A percentile compares a stretch with the other conserved stretches of the same genome.
Conservation (phyloP, 768 basidiomycete species). For the Pleurotus platypus region DNA sequence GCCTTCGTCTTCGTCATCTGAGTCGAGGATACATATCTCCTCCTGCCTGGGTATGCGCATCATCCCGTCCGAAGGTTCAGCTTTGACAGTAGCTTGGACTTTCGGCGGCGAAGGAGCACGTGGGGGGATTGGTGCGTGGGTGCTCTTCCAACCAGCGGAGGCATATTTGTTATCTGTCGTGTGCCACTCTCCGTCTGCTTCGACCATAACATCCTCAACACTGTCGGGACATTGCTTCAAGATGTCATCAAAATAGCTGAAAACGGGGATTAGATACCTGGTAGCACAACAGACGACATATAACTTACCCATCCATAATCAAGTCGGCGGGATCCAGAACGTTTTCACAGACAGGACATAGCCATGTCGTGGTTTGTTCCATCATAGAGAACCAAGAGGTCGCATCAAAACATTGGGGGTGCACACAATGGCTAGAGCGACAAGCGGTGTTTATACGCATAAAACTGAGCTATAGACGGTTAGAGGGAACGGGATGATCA, state of each 20-base stretch:
- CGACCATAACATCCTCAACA: constrained; percentile 91
- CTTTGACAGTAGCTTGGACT: constrained; percentile 36
- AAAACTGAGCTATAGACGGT: constrained; percentile 66
- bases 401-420: constrained; percentile 95
- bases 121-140: constrained; percentile 35
- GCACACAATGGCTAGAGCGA: constrained; percentile 84
- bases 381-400: constrained; percentile 92
- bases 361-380: constrained; percentile 94
- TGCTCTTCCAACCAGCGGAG: constrained; percentile 65
- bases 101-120: constrained; percentile 28
- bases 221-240: constrained; percentile 70
- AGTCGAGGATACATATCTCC: constrained; percentile 69
- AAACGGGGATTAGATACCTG: constrained; percentile 1
- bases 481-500: neutral
- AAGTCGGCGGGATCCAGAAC: constrained; percentile 75
- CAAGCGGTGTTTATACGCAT: constrained; percentile 81
- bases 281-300: neutral
- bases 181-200: constrained; percentile 96
- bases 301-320: constrained; percentile 83
- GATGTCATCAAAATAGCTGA: constrained; percentile 86
- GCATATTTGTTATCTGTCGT: constrained; percentile 84
- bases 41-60: neutral
- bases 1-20: constrained; percentile 77
- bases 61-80: constrained; percentile 37
- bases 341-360: constrained; percentile 91